These are phyloP conservation scores for Hericium erinaceus DNA, from an alignment of 768 basidiomycete species.

Conservation along the genomic window DNA sequence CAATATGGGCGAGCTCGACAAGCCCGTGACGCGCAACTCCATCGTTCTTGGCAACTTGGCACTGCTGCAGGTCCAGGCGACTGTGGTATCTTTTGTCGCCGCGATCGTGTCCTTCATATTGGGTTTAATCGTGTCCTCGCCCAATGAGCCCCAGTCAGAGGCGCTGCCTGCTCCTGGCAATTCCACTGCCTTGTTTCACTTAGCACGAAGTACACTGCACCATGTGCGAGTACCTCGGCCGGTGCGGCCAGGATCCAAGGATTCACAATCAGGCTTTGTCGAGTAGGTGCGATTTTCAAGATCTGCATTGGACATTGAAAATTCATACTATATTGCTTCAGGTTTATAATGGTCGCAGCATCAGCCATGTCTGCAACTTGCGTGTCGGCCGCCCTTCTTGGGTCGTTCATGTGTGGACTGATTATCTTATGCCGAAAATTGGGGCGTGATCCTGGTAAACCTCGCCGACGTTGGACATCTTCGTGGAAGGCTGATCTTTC, in stretches of 20 bases:
- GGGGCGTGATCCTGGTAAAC: conserved; percentile 75
- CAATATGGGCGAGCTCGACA: conserved; percentile 88
- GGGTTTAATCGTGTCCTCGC: conserved; percentile 47
- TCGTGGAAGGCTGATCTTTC: not conserved
- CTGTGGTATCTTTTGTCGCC: conserved; percentile 81
- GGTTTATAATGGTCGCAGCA: conserved; percentile 68
- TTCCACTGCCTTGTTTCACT: not conserved
- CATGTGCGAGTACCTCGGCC: conserved; percentile 4
- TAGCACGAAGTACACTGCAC: not conserved
- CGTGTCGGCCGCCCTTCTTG: conserved; percentile 68
- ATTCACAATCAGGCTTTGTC: conserved; percentile 8
- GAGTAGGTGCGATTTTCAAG: conserved; percentile 2
- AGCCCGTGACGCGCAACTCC: conserved; percentile 44
- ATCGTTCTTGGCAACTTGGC: conserved; percentile 78
- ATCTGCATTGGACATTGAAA: not conserved
- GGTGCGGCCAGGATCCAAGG: not conserved
- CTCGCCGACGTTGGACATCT: not conserved
- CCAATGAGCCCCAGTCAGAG: not conserved
- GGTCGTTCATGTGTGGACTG: conserved; percentile 86
- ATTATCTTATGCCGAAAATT: conserved; percentile 70
- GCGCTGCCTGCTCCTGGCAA: conserved; percentile 1
- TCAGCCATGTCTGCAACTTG: conserved; percentile 77
- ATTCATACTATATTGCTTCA: conserved; percentile 21
- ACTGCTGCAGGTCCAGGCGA: conserved; percentile 88
- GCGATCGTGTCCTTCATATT: conserved; percentile 70